Percentiles rank a stretch among this genome's conserved stretches.
Evolutionary conservation across 106 monocot genomes (phyloP).

Genomic region (Platanthera guangdongensis): DNA sequence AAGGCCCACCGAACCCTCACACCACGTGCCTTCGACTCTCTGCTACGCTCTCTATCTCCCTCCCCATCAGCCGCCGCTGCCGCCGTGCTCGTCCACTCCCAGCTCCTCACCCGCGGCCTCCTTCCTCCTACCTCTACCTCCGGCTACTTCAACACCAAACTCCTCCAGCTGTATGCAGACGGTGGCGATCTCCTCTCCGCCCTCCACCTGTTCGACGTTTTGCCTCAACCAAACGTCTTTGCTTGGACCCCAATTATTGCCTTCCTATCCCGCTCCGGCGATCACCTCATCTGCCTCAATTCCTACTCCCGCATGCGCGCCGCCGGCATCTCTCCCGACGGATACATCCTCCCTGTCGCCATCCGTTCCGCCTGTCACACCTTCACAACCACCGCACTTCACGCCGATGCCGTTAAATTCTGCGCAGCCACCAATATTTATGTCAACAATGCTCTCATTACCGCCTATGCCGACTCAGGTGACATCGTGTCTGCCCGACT

Average conservation of each 20-base stretch:
- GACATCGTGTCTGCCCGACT: conserved; percentile 9
- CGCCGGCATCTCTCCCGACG: conserved; percentile 17
- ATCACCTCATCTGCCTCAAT: conserved; percentile 5
- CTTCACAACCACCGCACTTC: conserved; percentile 8
- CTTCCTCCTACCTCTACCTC: conserved; percentile 4
- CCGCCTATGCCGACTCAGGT: conserved; percentile 15
- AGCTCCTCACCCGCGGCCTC: conserved; percentile 12
- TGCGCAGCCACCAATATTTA: not conserved
- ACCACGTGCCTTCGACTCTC: not conserved
- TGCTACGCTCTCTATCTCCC: not conserved
- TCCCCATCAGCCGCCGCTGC: not conserved
- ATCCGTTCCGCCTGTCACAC: conserved; percentile 17
- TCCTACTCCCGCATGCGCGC: conserved; percentile 19
- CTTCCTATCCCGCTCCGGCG: conserved; percentile 14
- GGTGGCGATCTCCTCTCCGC: conserved; percentile 17
- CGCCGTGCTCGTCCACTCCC: conserved; percentile 10
- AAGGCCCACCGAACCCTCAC: not conserved
- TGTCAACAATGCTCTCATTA: conserved; percentile 7
- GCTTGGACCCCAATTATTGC: conserved; percentile 25
- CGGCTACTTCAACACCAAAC: conserved; percentile 17
- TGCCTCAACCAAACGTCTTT: conserved; percentile 23
- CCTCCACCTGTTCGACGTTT: conserved; percentile 15
- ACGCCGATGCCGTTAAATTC: conserved; percentile 24
- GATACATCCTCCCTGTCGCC: conserved; percentile 20
- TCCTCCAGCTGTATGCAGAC: conserved; percentile 27